Conservation (phyloP, 371 early-diverging fungal species). For the Mortierella sp. region DNA sequence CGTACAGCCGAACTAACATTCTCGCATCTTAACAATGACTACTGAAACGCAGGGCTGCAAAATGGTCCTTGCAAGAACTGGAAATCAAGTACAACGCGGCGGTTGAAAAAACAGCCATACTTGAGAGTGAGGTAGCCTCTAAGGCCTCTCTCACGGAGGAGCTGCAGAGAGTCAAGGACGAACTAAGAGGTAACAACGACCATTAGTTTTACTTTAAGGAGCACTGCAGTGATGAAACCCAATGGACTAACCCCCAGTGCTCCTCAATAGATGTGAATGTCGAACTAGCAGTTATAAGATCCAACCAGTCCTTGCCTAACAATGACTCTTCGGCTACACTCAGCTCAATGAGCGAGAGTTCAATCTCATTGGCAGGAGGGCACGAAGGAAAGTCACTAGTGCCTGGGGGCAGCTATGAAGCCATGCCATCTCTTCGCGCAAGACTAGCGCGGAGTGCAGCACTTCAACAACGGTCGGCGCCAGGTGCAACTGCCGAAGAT, state of each 20-base stretch:
- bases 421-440: slow-evolving; percentile 49
- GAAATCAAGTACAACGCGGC: slow-evolving; percentile 78
- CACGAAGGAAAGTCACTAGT: not conserved
- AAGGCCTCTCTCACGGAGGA: slow-evolving; percentile 77
- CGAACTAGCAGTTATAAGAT: slow-evolving; percentile 66
- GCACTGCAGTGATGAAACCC: too few species aligned
- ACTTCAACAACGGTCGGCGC: slow-evolving; percentile 7
- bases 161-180: slow-evolving; percentile 82
- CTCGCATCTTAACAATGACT: too few species aligned
- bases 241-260: too few species aligned
- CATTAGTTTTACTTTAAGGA: too few species aligned
- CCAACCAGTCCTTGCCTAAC: slow-evolving; percentile 51
- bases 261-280: slow-evolving; percentile 60
- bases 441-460: slow-evolving; percentile 30
- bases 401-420: slow-evolving; percentile 28
- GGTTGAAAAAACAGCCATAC: slow-evolving; percentile 72
- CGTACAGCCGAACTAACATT: too few species aligned
- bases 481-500: slow-evolving; percentile 1
- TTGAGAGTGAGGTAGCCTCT: slow-evolving; percentile 74
- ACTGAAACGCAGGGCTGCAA: slow-evolving; percentile 63
- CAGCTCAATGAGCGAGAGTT: slow-evolving; percentile 32
- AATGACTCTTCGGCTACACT: slow-evolving; percentile 20
- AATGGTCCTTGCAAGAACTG: slow-evolving; percentile 76
- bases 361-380: slow-evolving; percentile 18
- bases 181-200: slow-evolving; percentile 65